A percentile compares a stretch with the other conserved stretches of the same genome.
These are phyloP conservation scores for Aureobasidium sp. DNA, from an alignment of 2,329 filamentous ascomycete genomes.

Conservation along the genomic window DNA sequence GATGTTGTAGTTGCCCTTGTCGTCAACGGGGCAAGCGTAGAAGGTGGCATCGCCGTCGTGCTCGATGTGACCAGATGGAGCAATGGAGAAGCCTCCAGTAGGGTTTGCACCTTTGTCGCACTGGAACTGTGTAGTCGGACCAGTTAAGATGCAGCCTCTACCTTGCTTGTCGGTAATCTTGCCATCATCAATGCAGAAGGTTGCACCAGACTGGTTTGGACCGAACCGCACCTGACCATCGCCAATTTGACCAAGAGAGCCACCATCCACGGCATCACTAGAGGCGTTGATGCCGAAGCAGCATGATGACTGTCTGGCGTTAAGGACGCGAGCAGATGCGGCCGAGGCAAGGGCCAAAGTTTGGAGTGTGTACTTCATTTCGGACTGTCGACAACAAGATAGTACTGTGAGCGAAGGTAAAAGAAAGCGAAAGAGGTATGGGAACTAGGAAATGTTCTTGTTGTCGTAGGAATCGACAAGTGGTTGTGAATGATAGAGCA, in stretches of 20 bases:
- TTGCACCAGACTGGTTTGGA: constrained; percentile 24
- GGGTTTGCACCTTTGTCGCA: constrained; percentile 41
- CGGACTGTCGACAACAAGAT: neutral
- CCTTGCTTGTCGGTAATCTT: constrained; percentile 45
- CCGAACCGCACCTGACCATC: constrained; percentile 53
- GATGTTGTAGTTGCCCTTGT: constrained; percentile 38
- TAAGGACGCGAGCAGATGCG: constrained; percentile 2
- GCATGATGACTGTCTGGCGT: constrained; percentile 5
- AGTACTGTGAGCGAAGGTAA: constrained; percentile 1
- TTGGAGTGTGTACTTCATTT: constrained; percentile 9
- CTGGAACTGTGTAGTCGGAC: constrained; percentile 46
- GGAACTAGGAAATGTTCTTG: neutral
- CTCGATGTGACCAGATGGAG: constrained; percentile 41
- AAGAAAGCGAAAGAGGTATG: neutral
- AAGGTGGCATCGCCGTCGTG: constrained; percentile 45
- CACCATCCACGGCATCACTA: constrained; percentile 26
- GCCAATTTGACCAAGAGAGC: constrained; percentile 45
- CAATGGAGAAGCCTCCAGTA: constrained; percentile 47
- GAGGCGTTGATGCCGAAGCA: neutral
- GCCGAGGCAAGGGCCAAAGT: neutral
- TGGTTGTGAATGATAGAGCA: neutral
- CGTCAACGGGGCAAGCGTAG: constrained; percentile 49
- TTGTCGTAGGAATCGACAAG: neutral
- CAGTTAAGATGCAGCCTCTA: constrained; percentile 53
- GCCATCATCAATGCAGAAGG: constrained; percentile 46